Evolutionary conservation across 2,329 filamentous ascomycete genomes (phyloP).

Genomic region (Sclerotinia subarctica): DNA sequence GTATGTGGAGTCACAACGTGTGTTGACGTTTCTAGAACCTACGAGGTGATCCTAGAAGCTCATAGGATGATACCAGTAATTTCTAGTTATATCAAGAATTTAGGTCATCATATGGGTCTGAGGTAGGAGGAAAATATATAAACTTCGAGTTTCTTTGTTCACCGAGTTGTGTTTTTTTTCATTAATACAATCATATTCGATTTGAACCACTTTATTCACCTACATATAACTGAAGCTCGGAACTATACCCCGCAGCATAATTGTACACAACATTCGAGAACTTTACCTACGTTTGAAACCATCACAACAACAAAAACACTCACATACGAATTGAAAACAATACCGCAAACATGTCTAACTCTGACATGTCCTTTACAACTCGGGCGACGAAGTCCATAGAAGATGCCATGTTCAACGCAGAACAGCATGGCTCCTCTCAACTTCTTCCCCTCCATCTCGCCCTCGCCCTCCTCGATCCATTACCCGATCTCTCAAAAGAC

Average conservation of each 20-base stretch:
- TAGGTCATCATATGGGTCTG: constrained; percentile 13
- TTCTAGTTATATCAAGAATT: constrained; percentile 16
- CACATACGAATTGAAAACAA: constrained; percentile 28
- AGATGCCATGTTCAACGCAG: constrained; percentile 82
- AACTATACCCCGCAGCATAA: constrained; percentile 12
- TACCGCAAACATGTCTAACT: constrained; percentile 56
- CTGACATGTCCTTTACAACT: constrained; percentile 89
- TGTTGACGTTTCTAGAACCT: constrained; percentile 18
- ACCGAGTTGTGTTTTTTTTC: not conserved
- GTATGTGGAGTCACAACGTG: constrained; percentile 2
- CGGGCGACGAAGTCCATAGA: constrained; percentile 84
- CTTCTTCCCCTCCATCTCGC: constrained; percentile 87
- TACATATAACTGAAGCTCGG: not conserved
- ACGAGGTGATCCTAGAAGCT: constrained; percentile 4
- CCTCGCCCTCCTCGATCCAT: constrained; percentile 73
- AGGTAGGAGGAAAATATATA: constrained; percentile 2
- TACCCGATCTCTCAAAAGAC: constrained; percentile 73
- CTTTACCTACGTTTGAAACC: not conserved
- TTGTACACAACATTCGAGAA: not conserved
- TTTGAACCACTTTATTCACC: not conserved
- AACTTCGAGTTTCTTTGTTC: not conserved
- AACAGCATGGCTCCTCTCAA: constrained; percentile 88
- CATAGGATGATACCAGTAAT: not conserved
- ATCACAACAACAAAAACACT: constrained; percentile 1
- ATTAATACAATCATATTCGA: constrained; percentile 5